Conservation (phyloP, 1,284 basidiomycete species). For the Fistulina hepatica region DNA sequence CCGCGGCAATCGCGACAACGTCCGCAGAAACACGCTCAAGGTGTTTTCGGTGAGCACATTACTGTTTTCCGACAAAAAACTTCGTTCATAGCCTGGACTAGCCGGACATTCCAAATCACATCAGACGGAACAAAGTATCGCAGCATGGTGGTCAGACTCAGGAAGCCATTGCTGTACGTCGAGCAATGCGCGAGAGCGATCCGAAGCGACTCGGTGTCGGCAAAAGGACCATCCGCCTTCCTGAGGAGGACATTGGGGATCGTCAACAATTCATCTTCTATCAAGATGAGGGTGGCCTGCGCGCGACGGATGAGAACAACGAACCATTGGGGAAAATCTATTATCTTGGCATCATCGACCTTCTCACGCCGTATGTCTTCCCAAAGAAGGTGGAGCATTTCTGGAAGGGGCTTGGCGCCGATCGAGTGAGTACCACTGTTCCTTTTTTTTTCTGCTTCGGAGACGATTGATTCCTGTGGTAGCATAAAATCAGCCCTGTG, state of each 20-base stretch:
- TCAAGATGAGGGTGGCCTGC: constrained; percentile 91
- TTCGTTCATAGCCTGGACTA: constrained; percentile 46
- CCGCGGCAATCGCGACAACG: constrained; percentile 84
- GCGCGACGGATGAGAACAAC: constrained; percentile 83
- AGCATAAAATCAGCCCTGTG: constrained; percentile 93
- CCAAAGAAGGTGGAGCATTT: constrained; percentile 82
- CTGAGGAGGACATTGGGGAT: constrained; percentile 54
- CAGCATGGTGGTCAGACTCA: constrained; percentile 42
- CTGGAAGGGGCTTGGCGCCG: constrained; percentile 85
- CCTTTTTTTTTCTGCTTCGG: constrained; percentile 5
- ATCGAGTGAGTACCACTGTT: constrained; percentile 52
- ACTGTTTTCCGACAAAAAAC: constrained; percentile 7
- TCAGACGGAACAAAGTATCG: constrained; percentile 15
- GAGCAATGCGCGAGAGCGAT: constrained; percentile 77
- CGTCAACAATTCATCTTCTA: constrained; percentile 88
- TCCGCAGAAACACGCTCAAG: constrained; percentile 81
- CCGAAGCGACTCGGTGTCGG: constrained; percentile 59
- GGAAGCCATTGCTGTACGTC: constrained; percentile 77
- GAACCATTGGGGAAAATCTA: constrained; percentile 73
- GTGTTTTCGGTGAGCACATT: constrained; percentile 72
- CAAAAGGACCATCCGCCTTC: constrained; percentile 51
- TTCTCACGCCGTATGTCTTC: constrained; percentile 78
- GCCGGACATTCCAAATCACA: no score
- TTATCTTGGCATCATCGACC: constrained; percentile 92
- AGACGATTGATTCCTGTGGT: constrained; percentile 12